phyloP scores from a whole-genome alignment of 495 filamentous ascomycete genomes.

The Penicillium samsonianum region DNA sequence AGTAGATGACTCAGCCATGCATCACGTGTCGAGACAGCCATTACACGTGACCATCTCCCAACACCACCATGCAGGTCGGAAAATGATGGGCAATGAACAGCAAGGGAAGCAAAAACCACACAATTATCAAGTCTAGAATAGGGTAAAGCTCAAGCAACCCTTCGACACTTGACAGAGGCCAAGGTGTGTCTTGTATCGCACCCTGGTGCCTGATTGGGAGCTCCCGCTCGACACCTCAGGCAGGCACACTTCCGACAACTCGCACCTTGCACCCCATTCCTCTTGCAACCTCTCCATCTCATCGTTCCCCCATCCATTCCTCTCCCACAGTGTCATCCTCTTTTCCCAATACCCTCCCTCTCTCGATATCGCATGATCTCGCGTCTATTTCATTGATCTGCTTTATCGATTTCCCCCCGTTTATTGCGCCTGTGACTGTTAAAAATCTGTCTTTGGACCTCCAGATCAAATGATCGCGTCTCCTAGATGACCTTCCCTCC shows the following conservation, averaged over 20 bases:
- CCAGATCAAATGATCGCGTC: slow-evolving; percentile 60
- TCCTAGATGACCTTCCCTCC: slow-evolving; percentile 67
- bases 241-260: slow-evolving; percentile 30
- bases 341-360: slow-evolving; percentile 15
- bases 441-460: slow-evolving; percentile 47
- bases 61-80: neutral
- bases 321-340: slow-evolving; percentile 25
- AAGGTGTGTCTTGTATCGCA: neutral
- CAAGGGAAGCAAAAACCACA: neutral
- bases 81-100: neutral
- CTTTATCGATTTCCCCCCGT: slow-evolving; percentile 19
- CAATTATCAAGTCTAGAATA: neutral
- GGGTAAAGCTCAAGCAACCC: neutral
- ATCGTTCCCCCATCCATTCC: slow-evolving; percentile 27
- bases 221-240: slow-evolving; percentile 29
- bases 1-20: neutral
- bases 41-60: neutral
- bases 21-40: neutral
- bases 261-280: slow-evolving; percentile 33
- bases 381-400: slow-evolving; percentile 21
- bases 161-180: neutral
- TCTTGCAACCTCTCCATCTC: slow-evolving; percentile 28
- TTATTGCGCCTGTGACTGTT: slow-evolving; percentile 33
- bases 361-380: slow-evolving; percentile 16
- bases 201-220: slow-evolving; percentile 19